Evolutionary conservation across 306 rosid species (phyloP), one percentile per base, ranked within the genome.

Genomic region (Begonia peltatifolia): DNA sequence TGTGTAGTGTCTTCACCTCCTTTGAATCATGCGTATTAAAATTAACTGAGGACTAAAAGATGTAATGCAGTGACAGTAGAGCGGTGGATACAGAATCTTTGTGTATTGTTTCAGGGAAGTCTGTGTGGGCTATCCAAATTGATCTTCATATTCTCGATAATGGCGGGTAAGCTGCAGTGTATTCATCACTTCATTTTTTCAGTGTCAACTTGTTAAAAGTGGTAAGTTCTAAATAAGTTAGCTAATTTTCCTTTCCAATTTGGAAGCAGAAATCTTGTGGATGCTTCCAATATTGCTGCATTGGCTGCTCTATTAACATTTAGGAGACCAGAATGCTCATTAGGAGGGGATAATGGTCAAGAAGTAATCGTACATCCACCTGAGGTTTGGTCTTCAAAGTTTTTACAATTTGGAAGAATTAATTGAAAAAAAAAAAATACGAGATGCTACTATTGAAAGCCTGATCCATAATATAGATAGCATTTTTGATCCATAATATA

Each of bases 261-360:
- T 63, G 56, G 56, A 16, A 63, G 58, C 66, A 80, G 94, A 14
- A 89, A 89, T 63, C 95, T 89, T 50, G 85, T 84, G 38, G 97
- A 89, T 71, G 95, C 89, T 54, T 84, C 97, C 11, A 89, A 89
- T 68, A 65, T 84, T 56, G 87, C 93, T 67, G 97, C 95, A 25
- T 69, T 89, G 73, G 79, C 87, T 62, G 79, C 87, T 57, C 79
- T 89, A 18, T 57, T 71, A 74, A 82, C 94, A 9, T 90, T 90
- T 35, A 78, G 94, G 59, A 75, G 94, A 51, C 95, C 95, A 9
- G 97, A 90, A 23, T 85, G 95, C 59, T 80, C 95, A 2, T 53
- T 90, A 46, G 80, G 79, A 20, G 97, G 90, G 63, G 87, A 89
- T 56, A 81, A 80, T 68, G 85, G 83, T 47, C 95, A 85, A 64